phyloP scores from a whole-genome alignment of 441 rosid species.

The Aleurites moluccanus region DNA sequence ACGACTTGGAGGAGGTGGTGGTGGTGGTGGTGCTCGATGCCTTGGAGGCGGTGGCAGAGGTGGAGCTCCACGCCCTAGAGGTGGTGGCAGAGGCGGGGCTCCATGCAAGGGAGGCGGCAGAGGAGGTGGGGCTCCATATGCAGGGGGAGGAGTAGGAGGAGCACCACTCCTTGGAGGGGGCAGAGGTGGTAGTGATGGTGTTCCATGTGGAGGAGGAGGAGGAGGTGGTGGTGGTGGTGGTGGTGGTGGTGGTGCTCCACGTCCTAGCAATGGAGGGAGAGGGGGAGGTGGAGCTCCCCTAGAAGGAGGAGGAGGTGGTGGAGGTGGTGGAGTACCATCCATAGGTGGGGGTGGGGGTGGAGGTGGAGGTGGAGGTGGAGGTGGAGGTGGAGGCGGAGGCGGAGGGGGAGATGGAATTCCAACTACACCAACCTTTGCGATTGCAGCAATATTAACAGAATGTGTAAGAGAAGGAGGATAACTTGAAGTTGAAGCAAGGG shows the following conservation, averaged over 20 bases:
- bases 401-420: constrained; percentile 27
- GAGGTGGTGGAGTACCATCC: too few relatives aligned
- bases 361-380: constrained; percentile 21
- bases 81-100: constrained; percentile 33
- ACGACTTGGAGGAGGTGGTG: constrained; percentile 47
- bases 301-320: too few relatives aligned
- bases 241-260: constrained; percentile 12
- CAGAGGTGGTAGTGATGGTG: constrained; percentile 33
- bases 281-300: too few relatives aligned
- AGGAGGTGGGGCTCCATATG: constrained; percentile 38
- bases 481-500: constrained; percentile 24
- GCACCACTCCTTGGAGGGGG: constrained; percentile 32
- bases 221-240: constrained; percentile 3
- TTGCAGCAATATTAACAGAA: constrained; percentile 6
- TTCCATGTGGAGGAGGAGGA: not conserved
- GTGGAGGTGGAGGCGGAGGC: constrained; percentile 17
- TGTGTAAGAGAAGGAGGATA: constrained; percentile 18
- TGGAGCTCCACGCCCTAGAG: constrained; percentile 19
- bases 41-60: constrained; percentile 50
- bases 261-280: too few relatives aligned
- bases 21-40: constrained; percentile 25
- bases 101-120: constrained; percentile 39
- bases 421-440: constrained; percentile 21
- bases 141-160: too few relatives aligned
- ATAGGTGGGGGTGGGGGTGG: constrained; percentile 30